These are phyloP conservation scores for Saturnispora halmiae DNA, from an alignment of 805 yeast species.

Conservation along the genomic window DNA sequence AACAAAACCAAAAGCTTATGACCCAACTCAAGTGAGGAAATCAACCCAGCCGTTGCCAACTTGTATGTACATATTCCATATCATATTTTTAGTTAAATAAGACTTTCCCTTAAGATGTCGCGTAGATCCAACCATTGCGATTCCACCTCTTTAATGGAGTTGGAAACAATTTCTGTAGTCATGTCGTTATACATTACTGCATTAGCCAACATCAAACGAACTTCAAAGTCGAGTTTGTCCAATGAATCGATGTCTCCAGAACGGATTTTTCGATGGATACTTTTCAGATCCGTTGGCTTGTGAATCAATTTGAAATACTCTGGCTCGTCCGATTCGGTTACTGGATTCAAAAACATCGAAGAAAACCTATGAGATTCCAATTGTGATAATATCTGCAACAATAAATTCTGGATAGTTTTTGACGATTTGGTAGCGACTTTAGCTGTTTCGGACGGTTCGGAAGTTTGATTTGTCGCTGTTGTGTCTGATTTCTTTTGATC, in stretches of 20 bases:
- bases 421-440: neutral
- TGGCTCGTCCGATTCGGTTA: constrained; percentile 57
- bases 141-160: constrained; percentile 63
- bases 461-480: neutral
- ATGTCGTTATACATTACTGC: constrained; percentile 74
- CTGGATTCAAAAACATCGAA: constrained; percentile 65
- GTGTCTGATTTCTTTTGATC: neutral
- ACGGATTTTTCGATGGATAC: constrained; percentile 48
- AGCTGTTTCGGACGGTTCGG: neutral
- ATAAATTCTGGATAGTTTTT: constrained; percentile 53
- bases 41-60: neutral
- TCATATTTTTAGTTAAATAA: constrained; percentile 3
- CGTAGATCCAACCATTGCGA: constrained; percentile 50
- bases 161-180: constrained; percentile 46
- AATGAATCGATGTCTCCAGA: constrained; percentile 43
- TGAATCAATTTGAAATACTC: constrained; percentile 53
- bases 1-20: constrained; percentile 74
- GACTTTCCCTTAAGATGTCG: constrained; percentile 46
- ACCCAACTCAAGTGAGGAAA: constrained; percentile 46
- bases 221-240: constrained; percentile 53
- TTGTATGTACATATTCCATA: constrained; percentile 2
- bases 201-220: constrained; percentile 73
- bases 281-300: constrained; percentile 60
- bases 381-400: constrained; percentile 52
- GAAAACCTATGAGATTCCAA: constrained; percentile 66